Percentiles rank a stretch among this genome's conserved stretches.
phyloP scores from a whole-genome alignment of 1,284 basidiomycete genomes.

The Fomitopsis pinicola region DNA sequence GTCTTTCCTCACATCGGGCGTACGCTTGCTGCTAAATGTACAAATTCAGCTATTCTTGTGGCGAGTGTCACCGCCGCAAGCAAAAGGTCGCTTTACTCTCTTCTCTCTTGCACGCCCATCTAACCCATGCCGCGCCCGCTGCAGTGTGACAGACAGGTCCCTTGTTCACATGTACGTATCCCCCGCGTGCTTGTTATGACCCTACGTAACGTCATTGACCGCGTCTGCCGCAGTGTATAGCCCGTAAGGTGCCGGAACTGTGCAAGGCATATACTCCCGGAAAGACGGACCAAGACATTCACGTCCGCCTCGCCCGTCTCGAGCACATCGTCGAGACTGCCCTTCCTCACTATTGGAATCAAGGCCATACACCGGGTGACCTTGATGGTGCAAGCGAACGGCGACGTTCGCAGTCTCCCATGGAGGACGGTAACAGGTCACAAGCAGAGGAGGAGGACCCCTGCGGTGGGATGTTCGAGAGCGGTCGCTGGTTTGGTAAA shows the following conservation, averaged over 20 bases:
- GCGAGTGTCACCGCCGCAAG: conserved; percentile 80
- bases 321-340: conserved; percentile 78
- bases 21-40: conserved; percentile 2
- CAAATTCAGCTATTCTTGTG: conserved; percentile 69
- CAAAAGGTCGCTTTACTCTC: conserved; percentile 55
- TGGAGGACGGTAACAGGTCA: conserved; percentile 63
- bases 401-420: conserved; percentile 43
- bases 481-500: conserved; percentile 81
- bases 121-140: conserved; percentile 14
- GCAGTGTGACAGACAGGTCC: conserved; percentile 76
- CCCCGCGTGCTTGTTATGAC: conserved; percentile 7
- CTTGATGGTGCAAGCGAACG: conserved; percentile 29
- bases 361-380: conserved; percentile 32
- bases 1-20: conserved; percentile 8
- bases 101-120: background rate
- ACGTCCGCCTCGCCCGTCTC: conserved; percentile 62
- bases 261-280: conserved; percentile 84
- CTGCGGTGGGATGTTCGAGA: conserved; percentile 71
- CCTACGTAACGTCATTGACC: conserved; percentile 6
- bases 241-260: conserved; percentile 78
- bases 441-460: conserved; percentile 71
- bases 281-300: conserved; percentile 77
- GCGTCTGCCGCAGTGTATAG: conserved; percentile 52
- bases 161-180: conserved; percentile 70
- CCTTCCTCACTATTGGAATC: conserved; percentile 61